Evolutionary conservation across 2,329 filamentous ascomycete genomes (phyloP).

Genomic region (Tricladium varicosporioides): DNA sequence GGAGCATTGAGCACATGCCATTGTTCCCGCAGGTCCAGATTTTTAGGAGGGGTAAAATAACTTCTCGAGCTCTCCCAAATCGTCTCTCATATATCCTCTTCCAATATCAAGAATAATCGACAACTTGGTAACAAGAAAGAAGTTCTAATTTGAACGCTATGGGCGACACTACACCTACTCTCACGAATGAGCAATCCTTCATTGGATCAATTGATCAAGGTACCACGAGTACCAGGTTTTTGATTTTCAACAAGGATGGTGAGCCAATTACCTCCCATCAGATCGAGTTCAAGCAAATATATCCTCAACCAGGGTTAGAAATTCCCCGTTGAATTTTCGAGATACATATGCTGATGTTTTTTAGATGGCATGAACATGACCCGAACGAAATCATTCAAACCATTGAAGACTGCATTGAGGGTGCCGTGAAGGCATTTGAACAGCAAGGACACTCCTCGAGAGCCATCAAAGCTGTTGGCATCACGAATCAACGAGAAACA

Average conservation of each 20-base stretch:
- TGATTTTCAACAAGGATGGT: conserved; percentile 72
- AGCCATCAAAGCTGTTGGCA: conserved; percentile 75
- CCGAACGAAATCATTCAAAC: conserved; percentile 73
- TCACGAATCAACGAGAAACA: conserved; percentile 90
- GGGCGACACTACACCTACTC: neutral
- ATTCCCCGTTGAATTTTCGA: neutral
- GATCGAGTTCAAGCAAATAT: conserved; percentile 72
- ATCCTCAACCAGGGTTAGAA: conserved; percentile 70
- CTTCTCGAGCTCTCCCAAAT: neutral
- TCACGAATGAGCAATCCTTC: conserved; percentile 39
- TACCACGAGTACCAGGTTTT: conserved; percentile 74
- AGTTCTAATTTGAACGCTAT: neutral
- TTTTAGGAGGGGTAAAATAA: neutral
- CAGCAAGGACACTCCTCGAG: conserved; percentile 64
- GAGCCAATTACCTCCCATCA: conserved; percentile 71
- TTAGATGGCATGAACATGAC: conserved; percentile 87
- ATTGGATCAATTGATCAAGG: conserved; percentile 79
- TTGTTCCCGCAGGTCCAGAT: neutral
- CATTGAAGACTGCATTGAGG: conserved; percentile 77
- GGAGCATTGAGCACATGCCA: neutral
- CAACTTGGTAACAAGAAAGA: neutral
- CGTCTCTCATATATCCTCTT: neutral
- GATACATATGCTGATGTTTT: neutral
- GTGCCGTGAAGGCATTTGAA: conserved; percentile 69
- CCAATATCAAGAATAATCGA: neutral